phyloP scores from a whole-genome alignment of 371 early-diverging fungal genomes.

The Neoconidiobolus thromboides region DNA sequence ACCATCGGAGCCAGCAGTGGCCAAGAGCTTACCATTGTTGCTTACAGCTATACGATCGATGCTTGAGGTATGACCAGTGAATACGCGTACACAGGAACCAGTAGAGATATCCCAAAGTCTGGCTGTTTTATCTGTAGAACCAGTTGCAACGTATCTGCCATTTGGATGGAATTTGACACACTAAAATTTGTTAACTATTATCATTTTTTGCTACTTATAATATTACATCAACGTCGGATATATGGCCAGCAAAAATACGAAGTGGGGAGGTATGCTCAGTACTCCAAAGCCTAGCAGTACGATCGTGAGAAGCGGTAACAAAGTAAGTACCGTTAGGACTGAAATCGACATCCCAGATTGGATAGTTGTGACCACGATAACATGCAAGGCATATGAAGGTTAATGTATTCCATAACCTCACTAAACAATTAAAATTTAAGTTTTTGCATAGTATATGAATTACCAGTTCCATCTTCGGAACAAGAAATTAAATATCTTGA shows the following conservation, averaged over 20 bases:
- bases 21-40: slow-evolving; percentile 85
- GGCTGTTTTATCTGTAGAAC: slow-evolving; percentile 85
- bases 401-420: slow-evolving; percentile 90
- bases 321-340: slow-evolving; percentile 88
- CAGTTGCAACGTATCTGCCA: slow-evolving; percentile 89
- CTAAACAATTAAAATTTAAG: slow-evolving; percentile 14
- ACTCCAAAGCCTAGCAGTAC: slow-evolving; percentile 93
- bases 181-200: slow-evolving; percentile 11
- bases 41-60: slow-evolving; percentile 81
- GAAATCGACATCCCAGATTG: slow-evolving; percentile 92
- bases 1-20: slow-evolving; percentile 79
- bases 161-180: slow-evolving; percentile 97
- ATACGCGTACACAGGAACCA: slow-evolving; percentile 83
- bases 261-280: slow-evolving; percentile 88
- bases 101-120: slow-evolving; percentile 92
- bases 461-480: slow-evolving; percentile 92
- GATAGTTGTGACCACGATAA: slow-evolving; percentile 96
- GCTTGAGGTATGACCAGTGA: slow-evolving; percentile 80
- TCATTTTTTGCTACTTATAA: not conserved
- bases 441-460: not conserved
- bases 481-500: slow-evolving; percentile 77
- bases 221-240: slow-evolving; percentile 91
- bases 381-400: slow-evolving; percentile 75
- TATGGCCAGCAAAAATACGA: slow-evolving; percentile 94
- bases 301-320: slow-evolving; percentile 92